Evolutionary conservation across 192 early-diverging fungal species (phyloP).

Genomic region (Dimargaris cristalligena): DNA sequence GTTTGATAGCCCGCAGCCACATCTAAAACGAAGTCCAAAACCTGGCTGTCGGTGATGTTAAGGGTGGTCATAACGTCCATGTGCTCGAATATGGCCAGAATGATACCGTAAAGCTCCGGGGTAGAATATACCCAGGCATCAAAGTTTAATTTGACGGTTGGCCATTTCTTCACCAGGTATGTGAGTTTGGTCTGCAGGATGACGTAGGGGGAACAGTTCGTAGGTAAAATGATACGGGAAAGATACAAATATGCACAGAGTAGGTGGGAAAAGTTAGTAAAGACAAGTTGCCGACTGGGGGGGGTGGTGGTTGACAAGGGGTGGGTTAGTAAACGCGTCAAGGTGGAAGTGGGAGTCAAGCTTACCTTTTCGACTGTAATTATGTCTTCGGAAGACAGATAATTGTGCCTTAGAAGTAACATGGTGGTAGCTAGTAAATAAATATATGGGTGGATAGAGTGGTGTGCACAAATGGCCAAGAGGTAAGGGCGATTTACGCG

Average conservation of each 20-base stretch:
- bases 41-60: conserved; percentile 36
- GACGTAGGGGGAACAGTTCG: too few relatives aligned
- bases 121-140: conserved; percentile 43
- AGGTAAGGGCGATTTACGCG: too few relatives aligned
- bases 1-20: conserved; percentile 63
- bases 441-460: too few relatives aligned
- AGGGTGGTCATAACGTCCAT: conserved; percentile 42
- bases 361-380: conserved; percentile 39
- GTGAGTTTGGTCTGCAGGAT: conserved; percentile 37
- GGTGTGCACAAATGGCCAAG: too few relatives aligned
- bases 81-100: conserved; percentile 60
- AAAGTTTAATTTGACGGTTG: conserved; percentile 27
- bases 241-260: too few relatives aligned
- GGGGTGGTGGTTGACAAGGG: too few relatives aligned
- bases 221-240: too few relatives aligned
- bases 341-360: too few relatives aligned
- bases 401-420: conserved; percentile 29
- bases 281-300: too few relatives aligned
- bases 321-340: too few relatives aligned
- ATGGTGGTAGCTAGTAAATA: too few relatives aligned
- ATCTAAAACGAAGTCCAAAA: conserved; percentile 75
- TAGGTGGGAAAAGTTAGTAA: too few relatives aligned
- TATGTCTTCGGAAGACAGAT: conserved; percentile 36
- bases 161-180: conserved; percentile 25
- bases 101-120: conserved; percentile 66